Evolutionary conservation across 192 early-diverging fungal genomes (phyloP), one percentile per base, ranked within the genome.

Genomic region (Funneliformis mosseae): DNA sequence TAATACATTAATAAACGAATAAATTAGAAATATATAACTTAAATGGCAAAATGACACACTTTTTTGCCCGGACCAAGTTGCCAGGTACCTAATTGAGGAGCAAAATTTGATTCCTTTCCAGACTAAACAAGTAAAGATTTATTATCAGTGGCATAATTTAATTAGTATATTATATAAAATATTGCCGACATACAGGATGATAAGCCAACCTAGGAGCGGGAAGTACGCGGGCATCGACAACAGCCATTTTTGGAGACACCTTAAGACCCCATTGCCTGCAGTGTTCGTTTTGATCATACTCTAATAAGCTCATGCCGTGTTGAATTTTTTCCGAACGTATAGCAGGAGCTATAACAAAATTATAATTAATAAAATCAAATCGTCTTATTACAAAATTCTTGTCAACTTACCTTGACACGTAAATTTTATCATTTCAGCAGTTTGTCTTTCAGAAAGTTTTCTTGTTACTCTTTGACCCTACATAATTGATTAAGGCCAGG

Each of bases 361-460:
- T 93, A 82, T 91, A 0, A 91, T 89, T 0, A 93, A 93, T n/a
- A 14, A 33, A 33, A 11, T 12, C 59, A n/a, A 23, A 23, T 61
- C n/a, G 3, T 16, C 5, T 41, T 82, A 77, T 68, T 92, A 92
- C 78, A 91, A 87, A 28, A 95, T 83, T 71, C n/a, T 91, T 92
- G 66, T 90, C 9, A 43, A 75, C 28, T 59, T 75, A 75, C 87
- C 86, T 84, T 93, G 90, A 82, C 95, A 96, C 0, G 96, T 96
- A 82, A 94, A 94, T 63, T 90, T 95, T 82, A 99, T 97, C 96
- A 99, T 97, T 80, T 97, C 93, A 0, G 95, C 91, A 0, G 97
- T 98, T 88, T 97, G 93, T 18, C 85, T 81, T 60, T 96, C 94
- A 81, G 94, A 92, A 33, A 98, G 84, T 84, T 96, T 95, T 76